Percentiles rank a stretch among this genome's conserved stretches.
phyloP scores from a whole-genome alignment of 2,329 filamentous ascomycete species.

The Diaporthe sp. region DNA sequence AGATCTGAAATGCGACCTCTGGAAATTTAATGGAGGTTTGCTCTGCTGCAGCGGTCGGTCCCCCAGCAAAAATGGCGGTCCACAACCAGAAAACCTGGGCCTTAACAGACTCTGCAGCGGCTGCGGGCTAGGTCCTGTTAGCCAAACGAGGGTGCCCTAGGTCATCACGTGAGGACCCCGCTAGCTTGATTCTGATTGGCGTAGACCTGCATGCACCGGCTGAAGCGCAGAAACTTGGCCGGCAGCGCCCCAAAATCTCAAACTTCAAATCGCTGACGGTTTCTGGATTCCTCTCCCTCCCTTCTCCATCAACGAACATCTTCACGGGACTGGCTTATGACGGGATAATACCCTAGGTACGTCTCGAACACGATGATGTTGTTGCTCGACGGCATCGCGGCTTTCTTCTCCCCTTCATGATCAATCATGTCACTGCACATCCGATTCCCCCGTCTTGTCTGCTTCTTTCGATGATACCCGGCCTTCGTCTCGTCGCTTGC shows the following conservation, averaged over 20 bases:
- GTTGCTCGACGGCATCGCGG: conserved; percentile 36
- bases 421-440: conserved; percentile 33
- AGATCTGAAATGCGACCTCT: background rate
- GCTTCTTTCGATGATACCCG: conserved; percentile 37
- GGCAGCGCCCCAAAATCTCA: conserved; percentile 14
- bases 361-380: conserved; percentile 42
- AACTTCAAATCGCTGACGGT: background rate
- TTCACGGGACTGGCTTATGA: conserved; percentile 43
- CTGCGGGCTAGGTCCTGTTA: background rate
- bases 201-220: background rate
- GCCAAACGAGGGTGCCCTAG: background rate
- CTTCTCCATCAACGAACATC: conserved; percentile 41
- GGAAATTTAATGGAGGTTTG: conserved; percentile 33
- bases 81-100: background rate
- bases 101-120: background rate
- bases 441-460: conserved; percentile 27
- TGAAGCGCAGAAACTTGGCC: background rate
- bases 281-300: background rate
- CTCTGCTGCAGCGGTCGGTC: background rate
- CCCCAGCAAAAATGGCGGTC: background rate
- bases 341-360: conserved; percentile 43
- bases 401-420: conserved; percentile 13
- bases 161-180: conserved; percentile 3
- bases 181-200: background rate
- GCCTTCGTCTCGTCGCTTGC: conserved; percentile 34